A percentile compares a stretch with the other conserved stretches of the same genome.
These are phyloP conservation scores for Talaromyces nanjingensis DNA, from an alignment of 495 filamentous ascomycete species.

Conservation along the genomic window DNA sequence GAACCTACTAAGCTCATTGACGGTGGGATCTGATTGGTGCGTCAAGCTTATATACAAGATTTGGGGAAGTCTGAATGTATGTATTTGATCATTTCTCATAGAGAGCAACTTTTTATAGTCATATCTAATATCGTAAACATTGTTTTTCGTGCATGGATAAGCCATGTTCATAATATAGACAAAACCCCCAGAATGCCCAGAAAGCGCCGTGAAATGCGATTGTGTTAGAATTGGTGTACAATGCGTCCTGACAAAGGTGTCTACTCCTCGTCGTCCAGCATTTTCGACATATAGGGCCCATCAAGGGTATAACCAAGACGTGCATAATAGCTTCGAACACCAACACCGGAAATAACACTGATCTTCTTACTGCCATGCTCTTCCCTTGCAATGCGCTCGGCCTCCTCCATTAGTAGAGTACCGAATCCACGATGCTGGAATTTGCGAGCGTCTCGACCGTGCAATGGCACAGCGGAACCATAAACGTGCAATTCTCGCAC, in stretches of 20 bases:
- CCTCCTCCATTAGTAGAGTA: slow-evolving; percentile 95
- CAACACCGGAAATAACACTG: slow-evolving; percentile 90
- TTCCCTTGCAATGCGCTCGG: slow-evolving; percentile 85
- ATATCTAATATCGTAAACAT: background rate
- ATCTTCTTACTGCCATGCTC: slow-evolving; percentile 94
- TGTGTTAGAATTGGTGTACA: slow-evolving; percentile 1
- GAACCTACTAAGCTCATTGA: background rate
- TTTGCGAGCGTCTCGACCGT: slow-evolving; percentile 86
- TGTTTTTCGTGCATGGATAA: background rate
- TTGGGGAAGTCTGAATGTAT: background rate
- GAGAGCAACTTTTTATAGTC: background rate
- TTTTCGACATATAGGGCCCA: slow-evolving; percentile 85
- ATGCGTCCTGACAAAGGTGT: background rate
- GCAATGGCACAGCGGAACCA: slow-evolving; percentile 88
- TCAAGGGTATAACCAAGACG: slow-evolving; percentile 90
- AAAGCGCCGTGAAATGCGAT: background rate
- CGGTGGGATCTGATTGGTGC: background rate
- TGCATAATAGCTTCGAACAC: slow-evolving; percentile 87
- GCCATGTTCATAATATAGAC: background rate
- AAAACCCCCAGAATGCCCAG: background rate
- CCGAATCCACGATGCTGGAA: slow-evolving; percentile 99
- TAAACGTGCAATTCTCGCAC: slow-evolving; percentile 96
- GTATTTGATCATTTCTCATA: background rate
- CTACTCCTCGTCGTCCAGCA: slow-evolving; percentile 11
- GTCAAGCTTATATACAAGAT: background rate